Conservation (phyloP, 1,284 basidiomycete species). For the Tremellales sp. region DNA sequence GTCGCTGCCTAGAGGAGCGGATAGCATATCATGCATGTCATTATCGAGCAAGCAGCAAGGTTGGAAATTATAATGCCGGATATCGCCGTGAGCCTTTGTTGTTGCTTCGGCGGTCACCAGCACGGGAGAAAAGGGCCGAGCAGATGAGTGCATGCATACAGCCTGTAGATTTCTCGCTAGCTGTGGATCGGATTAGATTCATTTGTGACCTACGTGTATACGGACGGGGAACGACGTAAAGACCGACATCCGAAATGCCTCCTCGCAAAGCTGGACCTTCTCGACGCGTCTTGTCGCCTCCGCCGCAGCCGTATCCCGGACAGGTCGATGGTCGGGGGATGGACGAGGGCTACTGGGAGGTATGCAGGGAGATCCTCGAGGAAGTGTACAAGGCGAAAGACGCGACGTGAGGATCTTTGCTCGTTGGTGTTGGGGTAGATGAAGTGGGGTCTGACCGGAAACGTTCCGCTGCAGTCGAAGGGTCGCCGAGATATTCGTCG, state of each 20-base stretch:
- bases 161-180: no score
- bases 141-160: no score
- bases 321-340: conserved; percentile 29
- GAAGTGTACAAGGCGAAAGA: conserved; percentile 40
- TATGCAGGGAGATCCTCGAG: conserved; percentile 40
- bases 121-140: no score
- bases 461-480: conserved; percentile 27
- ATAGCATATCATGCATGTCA: conserved; percentile 20
- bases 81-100: no score
- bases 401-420: conserved; percentile 28
- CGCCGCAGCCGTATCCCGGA: conserved; percentile 31
- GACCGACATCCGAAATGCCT: conserved; percentile 17
- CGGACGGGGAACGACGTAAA: no score
- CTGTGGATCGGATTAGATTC: no score
- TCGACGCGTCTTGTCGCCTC: conserved; percentile 12
- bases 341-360: conserved; percentile 32
- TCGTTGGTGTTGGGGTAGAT: neutral
- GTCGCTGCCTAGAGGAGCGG: conserved; percentile 23
- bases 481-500: conserved; percentile 38
- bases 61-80: no score
- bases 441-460: neutral
- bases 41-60: no score
- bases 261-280: conserved; percentile 23
- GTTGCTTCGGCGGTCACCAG: no score
- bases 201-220: no score